Percentiles rank a stretch among this genome's conserved stretches.
These are phyloP conservation scores for Puccinellia tenuiflora DNA, from an alignment of 176 grass and related monocot genomes.

Conservation along the genomic window DNA sequence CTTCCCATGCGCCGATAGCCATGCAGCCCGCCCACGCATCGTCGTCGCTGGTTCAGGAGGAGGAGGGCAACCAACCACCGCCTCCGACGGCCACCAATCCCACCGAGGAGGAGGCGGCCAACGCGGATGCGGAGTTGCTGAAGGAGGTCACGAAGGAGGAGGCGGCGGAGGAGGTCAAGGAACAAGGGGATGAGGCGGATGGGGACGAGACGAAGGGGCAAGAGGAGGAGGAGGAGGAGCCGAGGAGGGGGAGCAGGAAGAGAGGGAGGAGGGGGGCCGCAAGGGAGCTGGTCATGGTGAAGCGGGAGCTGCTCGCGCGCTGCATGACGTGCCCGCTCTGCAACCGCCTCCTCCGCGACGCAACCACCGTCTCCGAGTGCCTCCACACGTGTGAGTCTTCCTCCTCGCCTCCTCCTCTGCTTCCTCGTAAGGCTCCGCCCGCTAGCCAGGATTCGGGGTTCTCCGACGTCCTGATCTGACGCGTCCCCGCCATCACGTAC, in stretches of 20 bases:
- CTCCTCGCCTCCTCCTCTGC: background rate
- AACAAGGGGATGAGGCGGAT: background rate
- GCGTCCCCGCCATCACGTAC: background rate
- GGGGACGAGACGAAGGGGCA: background rate
- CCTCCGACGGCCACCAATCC: background rate
- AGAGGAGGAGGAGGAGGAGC: background rate
- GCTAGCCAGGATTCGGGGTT: background rate
- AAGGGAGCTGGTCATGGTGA: constrained; percentile 43
- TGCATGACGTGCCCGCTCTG: constrained; percentile 77
- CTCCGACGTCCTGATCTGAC: background rate
- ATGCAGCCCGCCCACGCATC: constrained; percentile 34
- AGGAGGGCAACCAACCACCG: background rate
- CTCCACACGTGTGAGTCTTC: constrained; percentile 67
- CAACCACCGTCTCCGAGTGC: constrained; percentile 83
- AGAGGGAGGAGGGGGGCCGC: background rate
- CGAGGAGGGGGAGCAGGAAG: constrained; percentile 8
- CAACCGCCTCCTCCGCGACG: constrained; percentile 66
- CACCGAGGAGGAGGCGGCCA: background rate
- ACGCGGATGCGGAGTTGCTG: background rate
- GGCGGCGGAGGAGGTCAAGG: background rate
- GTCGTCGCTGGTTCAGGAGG: background rate
- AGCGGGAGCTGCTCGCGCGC: constrained; percentile 38
- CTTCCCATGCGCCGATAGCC: constrained; percentile 34
- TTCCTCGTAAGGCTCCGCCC: background rate
- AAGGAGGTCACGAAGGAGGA: background rate